Evolutionary conservation across 352 stramenopile species (phyloP).

Genomic region (Phytopythium sindhum): DNA sequence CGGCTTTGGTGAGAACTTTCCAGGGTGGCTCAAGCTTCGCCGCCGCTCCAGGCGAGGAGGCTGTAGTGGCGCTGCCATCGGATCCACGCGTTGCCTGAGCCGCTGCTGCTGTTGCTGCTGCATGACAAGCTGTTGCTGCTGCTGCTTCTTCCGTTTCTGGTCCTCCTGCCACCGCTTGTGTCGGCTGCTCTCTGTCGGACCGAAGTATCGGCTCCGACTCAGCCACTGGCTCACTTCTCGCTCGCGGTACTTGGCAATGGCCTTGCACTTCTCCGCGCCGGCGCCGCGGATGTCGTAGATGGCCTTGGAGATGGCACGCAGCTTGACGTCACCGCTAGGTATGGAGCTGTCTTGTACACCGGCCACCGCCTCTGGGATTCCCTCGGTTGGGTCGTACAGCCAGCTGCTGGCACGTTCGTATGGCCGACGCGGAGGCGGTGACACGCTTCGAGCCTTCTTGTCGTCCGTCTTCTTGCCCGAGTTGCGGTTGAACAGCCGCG

Average conservation of each 20-base stretch:
- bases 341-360: not conserved
- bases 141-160: constrained; percentile 53
- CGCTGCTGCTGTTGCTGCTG: constrained; percentile 21
- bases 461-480: constrained; percentile 8
- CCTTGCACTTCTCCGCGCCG: constrained; percentile 53
- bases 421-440: not conserved
- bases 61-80: constrained; percentile 7
- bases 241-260: constrained; percentile 50
- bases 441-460: constrained; percentile 11
- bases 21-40: constrained; percentile 39
- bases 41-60: constrained; percentile 17
- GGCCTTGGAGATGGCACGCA: constrained; percentile 70
- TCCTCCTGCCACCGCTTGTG: constrained; percentile 75
- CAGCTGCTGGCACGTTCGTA: constrained; percentile 45
- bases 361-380: constrained; percentile 15
- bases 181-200: constrained; percentile 70
- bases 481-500: constrained; percentile 6
- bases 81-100: not conserved
- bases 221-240: constrained; percentile 48
- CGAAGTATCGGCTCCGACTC: constrained; percentile 73
- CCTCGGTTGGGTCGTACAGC: constrained; percentile 67
- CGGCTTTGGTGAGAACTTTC: constrained; percentile 14
- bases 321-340: constrained; percentile 43
- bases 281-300: constrained; percentile 75
- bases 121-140: constrained; percentile 18